Evolutionary conservation across 306 rosid genomes (phyloP).

Genomic region (Begonia masoniana): DNA sequence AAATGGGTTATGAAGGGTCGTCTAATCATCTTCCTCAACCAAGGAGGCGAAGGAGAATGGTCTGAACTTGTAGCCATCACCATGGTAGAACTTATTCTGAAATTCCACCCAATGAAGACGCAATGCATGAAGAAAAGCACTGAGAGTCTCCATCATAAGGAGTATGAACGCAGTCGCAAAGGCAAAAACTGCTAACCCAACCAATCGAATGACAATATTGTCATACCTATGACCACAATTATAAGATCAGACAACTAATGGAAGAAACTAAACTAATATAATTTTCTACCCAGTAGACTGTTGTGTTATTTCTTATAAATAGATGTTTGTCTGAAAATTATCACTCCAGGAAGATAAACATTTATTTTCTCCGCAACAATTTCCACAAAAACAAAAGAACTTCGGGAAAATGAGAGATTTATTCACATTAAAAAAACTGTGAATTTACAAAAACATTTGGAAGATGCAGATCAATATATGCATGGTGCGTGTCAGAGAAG

Average conservation of each 20-base stretch:
- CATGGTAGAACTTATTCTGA: constrained; percentile 89
- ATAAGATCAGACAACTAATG: constrained; percentile 8
- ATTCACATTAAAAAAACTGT: neutral
- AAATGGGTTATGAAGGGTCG: neutral
- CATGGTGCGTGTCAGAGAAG: too few relatives aligned
- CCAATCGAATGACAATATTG: constrained; percentile 59
- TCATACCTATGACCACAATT: constrained; percentile 51
- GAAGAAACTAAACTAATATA: neutral
- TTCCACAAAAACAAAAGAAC: too few relatives aligned
- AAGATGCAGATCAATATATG: too few relatives aligned
- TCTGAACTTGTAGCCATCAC: constrained; percentile 92
- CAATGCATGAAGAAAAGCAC: constrained; percentile 97
- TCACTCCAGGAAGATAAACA: neutral
- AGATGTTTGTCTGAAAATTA: neutral
- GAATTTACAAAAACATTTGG: neutral
- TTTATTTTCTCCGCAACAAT: too few relatives aligned
- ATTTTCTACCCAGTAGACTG: neutral
- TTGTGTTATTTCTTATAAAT: neutral
- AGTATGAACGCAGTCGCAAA: constrained; percentile 96
- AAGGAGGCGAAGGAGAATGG: constrained; percentile 79
- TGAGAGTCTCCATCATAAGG: constrained; percentile 96
- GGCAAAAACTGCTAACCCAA: constrained; percentile 85
- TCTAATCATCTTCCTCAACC: constrained; percentile 73
- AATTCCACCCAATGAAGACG: constrained; percentile 99
- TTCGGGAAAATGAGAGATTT: too few relatives aligned